Conservation (phyloP, 108 stramenopile species). For the Aurantiochytrium sp. region DNA sequence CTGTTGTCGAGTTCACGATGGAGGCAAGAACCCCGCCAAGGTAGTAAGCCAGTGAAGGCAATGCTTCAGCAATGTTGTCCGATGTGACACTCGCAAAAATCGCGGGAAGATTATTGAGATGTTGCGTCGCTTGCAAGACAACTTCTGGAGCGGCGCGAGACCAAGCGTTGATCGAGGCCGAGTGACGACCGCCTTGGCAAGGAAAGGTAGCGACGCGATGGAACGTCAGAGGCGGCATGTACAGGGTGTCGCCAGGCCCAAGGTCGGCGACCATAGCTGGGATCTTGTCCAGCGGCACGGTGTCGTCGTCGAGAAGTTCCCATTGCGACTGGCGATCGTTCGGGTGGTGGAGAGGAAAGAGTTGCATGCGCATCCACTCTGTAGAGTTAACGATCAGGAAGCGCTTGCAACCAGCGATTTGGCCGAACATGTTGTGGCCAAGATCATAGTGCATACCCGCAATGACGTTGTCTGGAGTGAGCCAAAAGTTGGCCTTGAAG, state of each 20-base stretch:
- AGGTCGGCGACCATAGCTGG: background rate
- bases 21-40: background rate
- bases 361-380: background rate
- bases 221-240: background rate
- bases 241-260: background rate
- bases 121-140: background rate
- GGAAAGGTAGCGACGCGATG: background rate
- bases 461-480: background rate
- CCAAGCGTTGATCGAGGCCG: background rate
- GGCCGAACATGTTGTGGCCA: background rate
- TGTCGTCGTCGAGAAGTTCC: background rate
- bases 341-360: background rate
- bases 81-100: background rate
- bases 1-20: background rate
- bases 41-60: background rate
- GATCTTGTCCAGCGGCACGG: background rate
- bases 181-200: background rate
- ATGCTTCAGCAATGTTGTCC: background rate
- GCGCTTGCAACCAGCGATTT: background rate
- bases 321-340: background rate
- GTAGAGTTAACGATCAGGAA: background rate
- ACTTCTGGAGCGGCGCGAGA: background rate
- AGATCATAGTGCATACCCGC: constrained; percentile 4
- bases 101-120: background rate
- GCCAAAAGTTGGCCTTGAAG: background rate